These are phyloP conservation scores for Pichia gijzeniarum DNA, from an alignment of 805 yeast species.

Conservation along the genomic window DNA sequence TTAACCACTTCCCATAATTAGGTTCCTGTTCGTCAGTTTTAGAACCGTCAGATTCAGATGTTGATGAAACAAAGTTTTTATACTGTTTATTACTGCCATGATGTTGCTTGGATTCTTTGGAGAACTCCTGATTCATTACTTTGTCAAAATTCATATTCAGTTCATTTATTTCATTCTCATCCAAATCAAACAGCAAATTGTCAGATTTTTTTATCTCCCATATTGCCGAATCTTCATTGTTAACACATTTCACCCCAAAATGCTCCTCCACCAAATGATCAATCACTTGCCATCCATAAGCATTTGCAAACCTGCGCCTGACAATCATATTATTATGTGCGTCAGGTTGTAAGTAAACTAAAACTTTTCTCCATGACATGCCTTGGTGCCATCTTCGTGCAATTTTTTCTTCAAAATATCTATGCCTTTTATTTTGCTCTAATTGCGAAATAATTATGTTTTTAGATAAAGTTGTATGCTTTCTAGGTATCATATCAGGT, in stretches of 20 bases:
- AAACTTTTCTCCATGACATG: slow-evolving; percentile 86
- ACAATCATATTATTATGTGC: slow-evolving; percentile 94
- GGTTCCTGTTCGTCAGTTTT: slow-evolving; percentile 14
- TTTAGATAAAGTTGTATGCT: slow-evolving; percentile 26
- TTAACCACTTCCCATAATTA: slow-evolving; percentile 40
- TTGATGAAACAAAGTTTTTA: not conserved
- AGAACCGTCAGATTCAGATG: slow-evolving; percentile 5
- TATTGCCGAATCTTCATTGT: slow-evolving; percentile 21
- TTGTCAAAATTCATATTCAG: slow-evolving; percentile 20
- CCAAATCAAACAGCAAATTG: slow-evolving; percentile 9
- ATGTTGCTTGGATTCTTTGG: slow-evolving; percentile 18
- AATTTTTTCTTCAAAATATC: slow-evolving; percentile 62
- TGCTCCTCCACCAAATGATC: slow-evolving; percentile 70
- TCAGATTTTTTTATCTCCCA: slow-evolving; percentile 17
- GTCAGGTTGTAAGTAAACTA: slow-evolving; percentile 81
- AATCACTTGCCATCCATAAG: slow-evolving; percentile 94
- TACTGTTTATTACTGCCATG: not conserved
- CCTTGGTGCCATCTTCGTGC: slow-evolving; percentile 85
- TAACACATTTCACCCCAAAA: slow-evolving; percentile 33
- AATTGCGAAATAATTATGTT: slow-evolving; percentile 20
- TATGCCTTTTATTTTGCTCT: slow-evolving; percentile 31
- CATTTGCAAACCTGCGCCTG: slow-evolving; percentile 81
- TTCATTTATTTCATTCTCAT: slow-evolving; percentile 9
- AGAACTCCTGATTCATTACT: slow-evolving; percentile 30
- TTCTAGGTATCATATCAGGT: slow-evolving; percentile 42